A percentile compares a stretch with the other conserved stretches of the same genome.
phyloP scores from a whole-genome alignment of 108 stramenopile species.

The Conticribra weissflogii region DNA sequence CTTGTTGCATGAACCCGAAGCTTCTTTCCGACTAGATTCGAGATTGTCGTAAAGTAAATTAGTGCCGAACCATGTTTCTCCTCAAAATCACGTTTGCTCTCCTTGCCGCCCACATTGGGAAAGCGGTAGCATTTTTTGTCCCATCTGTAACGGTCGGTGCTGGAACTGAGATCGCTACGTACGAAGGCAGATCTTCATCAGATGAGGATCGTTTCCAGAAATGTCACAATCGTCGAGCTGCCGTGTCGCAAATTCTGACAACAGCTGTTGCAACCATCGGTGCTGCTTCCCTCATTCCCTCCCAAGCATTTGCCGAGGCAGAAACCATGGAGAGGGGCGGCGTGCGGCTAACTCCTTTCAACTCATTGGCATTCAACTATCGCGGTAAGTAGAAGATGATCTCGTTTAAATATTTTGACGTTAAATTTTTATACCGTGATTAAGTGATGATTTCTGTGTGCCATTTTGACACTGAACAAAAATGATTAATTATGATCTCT shows the following conservation, averaged over 20 bases:
- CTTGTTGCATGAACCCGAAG: too few species aligned
- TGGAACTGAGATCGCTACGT: too few species aligned
- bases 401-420: not conserved
- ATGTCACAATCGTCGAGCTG: not conserved
- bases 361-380: constrained; percentile 79
- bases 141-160: not conserved
- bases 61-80: too few species aligned
- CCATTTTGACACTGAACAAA: too few species aligned
- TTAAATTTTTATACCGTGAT: not conserved
- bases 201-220: not conserved
- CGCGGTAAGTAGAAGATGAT: constrained; percentile 38
- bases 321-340: constrained; percentile 50
- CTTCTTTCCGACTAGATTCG: too few species aligned
- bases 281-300: not conserved
- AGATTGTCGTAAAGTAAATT: too few species aligned
- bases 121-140: too few species aligned
- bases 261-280: constrained; percentile 1
- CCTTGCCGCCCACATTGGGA: too few species aligned
- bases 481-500: too few species aligned
- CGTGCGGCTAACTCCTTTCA: constrained; percentile 64
- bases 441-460: too few species aligned
- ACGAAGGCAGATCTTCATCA: not conserved
- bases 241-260: not conserved
- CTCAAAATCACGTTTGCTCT: too few species aligned
- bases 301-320: constrained; percentile 24